A percentile compares a stretch with the other conserved stretches of the same genome.
Conservation (phyloP, 352 stramenopile genomes). For the Globisporangium camurandrum region DNA sequence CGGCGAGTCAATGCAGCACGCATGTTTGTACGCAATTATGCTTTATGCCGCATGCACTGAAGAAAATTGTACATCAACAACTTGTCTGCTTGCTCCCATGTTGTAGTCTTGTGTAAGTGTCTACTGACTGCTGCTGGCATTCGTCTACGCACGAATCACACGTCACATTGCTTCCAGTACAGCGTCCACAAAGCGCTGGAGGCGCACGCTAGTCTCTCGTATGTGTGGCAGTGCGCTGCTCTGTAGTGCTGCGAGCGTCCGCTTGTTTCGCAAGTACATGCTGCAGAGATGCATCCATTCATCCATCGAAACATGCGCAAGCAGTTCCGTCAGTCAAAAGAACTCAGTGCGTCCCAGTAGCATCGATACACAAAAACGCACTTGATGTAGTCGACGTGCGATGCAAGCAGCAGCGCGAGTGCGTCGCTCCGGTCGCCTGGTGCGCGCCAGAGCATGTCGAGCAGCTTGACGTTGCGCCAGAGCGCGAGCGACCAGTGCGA, state of each 20-base stretch:
- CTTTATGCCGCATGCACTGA: too few relatives aligned
- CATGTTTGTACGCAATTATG: too few relatives aligned
- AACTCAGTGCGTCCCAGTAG: too few relatives aligned
- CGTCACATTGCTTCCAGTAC: slow-evolving; percentile 1
- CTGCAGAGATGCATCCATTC: slow-evolving; percentile 15
- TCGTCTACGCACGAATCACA: too few relatives aligned
- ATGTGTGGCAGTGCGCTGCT: slow-evolving; percentile 20
- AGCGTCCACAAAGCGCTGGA: slow-evolving; percentile 26
- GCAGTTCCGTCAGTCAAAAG: too few relatives aligned
- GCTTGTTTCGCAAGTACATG: slow-evolving; percentile 35
- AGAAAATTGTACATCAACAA: too few relatives aligned
- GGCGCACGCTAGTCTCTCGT: slow-evolving; percentile 16
- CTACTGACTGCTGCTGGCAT: too few relatives aligned
- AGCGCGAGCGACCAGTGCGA: slow-evolving; percentile 31
- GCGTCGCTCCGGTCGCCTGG: slow-evolving; percentile 10
- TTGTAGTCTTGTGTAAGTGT: too few relatives aligned
- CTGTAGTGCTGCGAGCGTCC: slow-evolving; percentile 19
- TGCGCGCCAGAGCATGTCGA: slow-evolving; percentile 28
- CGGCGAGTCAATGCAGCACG: slow-evolving; percentile 52
- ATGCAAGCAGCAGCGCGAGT: slow-evolving; percentile 18
- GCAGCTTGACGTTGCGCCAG: slow-evolving; percentile 33
- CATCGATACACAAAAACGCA: slow-evolving; percentile 14
- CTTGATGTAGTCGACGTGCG: slow-evolving; percentile 42
- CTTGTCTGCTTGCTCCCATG: too few relatives aligned
- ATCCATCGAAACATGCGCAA: too few relatives aligned